These are phyloP conservation scores for Picochlorum sp. DNA, from an alignment of 139 green algal genomes.

Conservation along the genomic window DNA sequence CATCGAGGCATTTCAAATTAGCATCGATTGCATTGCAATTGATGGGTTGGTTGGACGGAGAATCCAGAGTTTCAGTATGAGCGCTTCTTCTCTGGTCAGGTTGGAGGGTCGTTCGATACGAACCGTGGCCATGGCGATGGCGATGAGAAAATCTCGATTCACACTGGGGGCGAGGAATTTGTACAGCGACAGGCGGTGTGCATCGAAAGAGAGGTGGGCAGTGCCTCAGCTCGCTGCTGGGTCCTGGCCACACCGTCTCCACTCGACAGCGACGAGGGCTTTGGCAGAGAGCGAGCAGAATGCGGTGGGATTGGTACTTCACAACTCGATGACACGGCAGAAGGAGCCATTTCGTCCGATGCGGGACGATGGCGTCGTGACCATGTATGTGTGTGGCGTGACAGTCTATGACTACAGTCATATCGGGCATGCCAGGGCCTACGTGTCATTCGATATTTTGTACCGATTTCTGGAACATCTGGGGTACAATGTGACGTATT, in stretches of 20 bases:
- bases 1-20: too few relatives aligned
- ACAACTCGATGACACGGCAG: constrained; percentile 76
- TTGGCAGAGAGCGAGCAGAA: background rate
- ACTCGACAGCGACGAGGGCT: background rate
- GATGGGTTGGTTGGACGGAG: too few relatives aligned
- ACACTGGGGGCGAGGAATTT: too few relatives aligned
- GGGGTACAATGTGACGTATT: constrained; percentile 63
- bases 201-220: too few relatives aligned
- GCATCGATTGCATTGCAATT: too few relatives aligned
- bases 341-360: constrained; percentile 77
- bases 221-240: background rate
- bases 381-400: constrained; percentile 98
- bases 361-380: constrained; percentile 43
- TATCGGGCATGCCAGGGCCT: constrained; percentile 94
- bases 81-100: too few relatives aligned
- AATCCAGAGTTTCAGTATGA: too few relatives aligned
- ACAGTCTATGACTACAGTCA: constrained; percentile 91
- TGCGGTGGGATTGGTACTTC: constrained; percentile 33
- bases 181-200: too few relatives aligned
- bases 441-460: constrained; percentile 90
- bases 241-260: background rate
- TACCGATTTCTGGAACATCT: constrained; percentile 63
- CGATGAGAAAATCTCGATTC: too few relatives aligned
- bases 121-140: too few relatives aligned
- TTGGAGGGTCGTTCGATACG: too few relatives aligned